Percentiles rank a stretch among this genome's conserved stretches.
Conservation (phyloP, 371 early-diverging fungal species). For the Zychaea mexicana region DNA sequence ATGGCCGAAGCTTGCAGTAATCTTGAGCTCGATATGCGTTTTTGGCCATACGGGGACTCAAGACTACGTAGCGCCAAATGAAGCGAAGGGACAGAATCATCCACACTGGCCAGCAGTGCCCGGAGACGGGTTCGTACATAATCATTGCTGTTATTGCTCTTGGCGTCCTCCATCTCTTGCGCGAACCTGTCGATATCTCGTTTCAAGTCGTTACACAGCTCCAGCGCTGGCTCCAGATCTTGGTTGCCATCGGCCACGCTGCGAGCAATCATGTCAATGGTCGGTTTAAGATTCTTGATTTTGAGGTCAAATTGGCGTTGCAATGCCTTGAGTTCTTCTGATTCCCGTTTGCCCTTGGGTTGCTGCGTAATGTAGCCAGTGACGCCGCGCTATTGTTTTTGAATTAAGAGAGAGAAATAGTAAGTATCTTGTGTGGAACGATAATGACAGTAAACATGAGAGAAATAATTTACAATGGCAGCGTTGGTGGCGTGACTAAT, state of each 20-base stretch:
- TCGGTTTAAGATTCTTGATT: slow-evolving; percentile 58
- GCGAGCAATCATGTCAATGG: slow-evolving; percentile 71
- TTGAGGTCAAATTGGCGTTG: slow-evolving; percentile 50
- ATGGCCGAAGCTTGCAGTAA: slow-evolving; percentile 36
- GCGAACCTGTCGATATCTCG: slow-evolving; percentile 59
- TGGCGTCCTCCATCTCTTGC: slow-evolving; percentile 21
- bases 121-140: slow-evolving; percentile 42
- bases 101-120: slow-evolving; percentile 53
- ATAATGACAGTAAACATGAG: neutral
- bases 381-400: slow-evolving; percentile 48
- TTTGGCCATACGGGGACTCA: slow-evolving; percentile 19
- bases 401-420: neutral
- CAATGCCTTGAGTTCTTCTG: slow-evolving; percentile 28
- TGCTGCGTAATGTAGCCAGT: slow-evolving; percentile 53
- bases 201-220: slow-evolving; percentile 60
- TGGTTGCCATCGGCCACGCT: slow-evolving; percentile 68
- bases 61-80: slow-evolving; percentile 45
- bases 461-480: slow-evolving; percentile 53
- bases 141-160: slow-evolving; percentile 5
- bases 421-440: neutral
- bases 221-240: slow-evolving; percentile 63
- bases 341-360: slow-evolving; percentile 36
- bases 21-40: slow-evolving; percentile 15
- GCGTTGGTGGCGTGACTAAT: slow-evolving; percentile 70
- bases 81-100: slow-evolving; percentile 70